phyloP scores from a whole-genome alignment of 306 rosid genomes.

The Begonia fuchsioides region DNA sequence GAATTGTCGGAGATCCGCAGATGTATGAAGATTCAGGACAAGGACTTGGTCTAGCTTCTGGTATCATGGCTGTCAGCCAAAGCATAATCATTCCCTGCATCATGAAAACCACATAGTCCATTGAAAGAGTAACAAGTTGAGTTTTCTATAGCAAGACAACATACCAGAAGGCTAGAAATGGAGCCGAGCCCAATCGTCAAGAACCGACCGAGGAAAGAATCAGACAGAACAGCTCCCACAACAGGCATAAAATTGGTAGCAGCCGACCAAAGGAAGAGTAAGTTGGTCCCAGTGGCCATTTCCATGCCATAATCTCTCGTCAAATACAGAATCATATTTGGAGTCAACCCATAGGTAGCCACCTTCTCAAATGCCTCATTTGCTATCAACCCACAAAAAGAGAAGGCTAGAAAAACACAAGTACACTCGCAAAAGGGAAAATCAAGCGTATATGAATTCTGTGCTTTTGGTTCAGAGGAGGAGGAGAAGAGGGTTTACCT shows the following conservation, averaged over 20 bases:
- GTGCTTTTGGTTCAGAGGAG: too few relatives aligned
- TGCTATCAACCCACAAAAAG: slow-evolving; percentile 4
- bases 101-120: too few relatives aligned
- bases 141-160: not conserved
- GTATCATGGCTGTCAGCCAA: slow-evolving; percentile 13
- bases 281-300: slow-evolving; percentile 2
- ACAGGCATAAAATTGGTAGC: slow-evolving; percentile 11
- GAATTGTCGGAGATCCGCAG: slow-evolving; percentile 4
- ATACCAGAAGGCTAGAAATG: slow-evolving; percentile 11
- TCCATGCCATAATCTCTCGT: slow-evolving; percentile 11
- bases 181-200: slow-evolving; percentile 7
- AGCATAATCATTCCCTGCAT: slow-evolving; percentile 18
- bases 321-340: slow-evolving; percentile 18
- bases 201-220: slow-evolving; percentile 15
- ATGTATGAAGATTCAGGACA: not conserved
- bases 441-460: too few relatives aligned
- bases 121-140: too few relatives aligned
- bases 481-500: not conserved
- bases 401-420: not conserved
- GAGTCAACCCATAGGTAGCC: slow-evolving; percentile 11
- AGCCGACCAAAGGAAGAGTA: slow-evolving; percentile 14
- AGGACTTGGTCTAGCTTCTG: slow-evolving; percentile 8
- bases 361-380: slow-evolving; percentile 13
- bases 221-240: slow-evolving; percentile 14
- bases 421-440: too few relatives aligned